Evolutionary conservation across 208 protist genomes (phyloP), one percentile per base, ranked within the genome.

Genomic region (Phytomonas serpens): DNA sequence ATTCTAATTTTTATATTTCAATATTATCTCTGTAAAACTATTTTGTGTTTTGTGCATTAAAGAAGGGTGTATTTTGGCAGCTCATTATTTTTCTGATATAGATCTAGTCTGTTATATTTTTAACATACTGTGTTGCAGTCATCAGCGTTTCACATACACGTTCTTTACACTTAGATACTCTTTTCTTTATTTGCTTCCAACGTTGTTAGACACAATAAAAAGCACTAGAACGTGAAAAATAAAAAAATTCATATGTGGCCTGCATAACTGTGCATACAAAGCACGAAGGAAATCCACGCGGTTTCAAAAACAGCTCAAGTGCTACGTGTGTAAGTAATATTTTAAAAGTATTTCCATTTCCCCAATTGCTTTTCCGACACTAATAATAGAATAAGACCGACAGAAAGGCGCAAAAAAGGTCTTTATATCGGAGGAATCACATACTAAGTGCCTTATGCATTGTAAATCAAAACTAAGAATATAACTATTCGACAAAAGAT

Each of bases 151-250:
- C 19, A 27, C 19, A 57, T 57, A 57, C 64, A 67, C 42, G 47
- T 32, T 32, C 0, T 33, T 66, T 67, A 73, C 40, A 40, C 61
- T 51, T 75, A 42, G 66, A 75, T 52, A 57, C 38, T 51, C 16
- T 31, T 69, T 75, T 75, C 61, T 31, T 68, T 77, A 61, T 77
- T 77, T 77, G 51, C 29, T 72, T 61, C 23, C 64, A 14, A 36
- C 51, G 9, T 47, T 74, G 62, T 66, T 57, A 10, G 9, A 51
- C 0, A 31, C 16, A 37, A 27, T 34, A 71, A 68, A 27, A 19
- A 52, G 16, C 2, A 16, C 10, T 33, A 27, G 51, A 37, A 64
- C 27, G 31, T 72, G 47, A 29, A 68, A 51, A 14, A 27, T 32
- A 33, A 33, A 61, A 9, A 62, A 68, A 13, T 31, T 61, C 14